These are phyloP conservation scores for Alternaria hordeiaustralica DNA, from an alignment of 2,329 filamentous ascomycete genomes.

Conservation along the genomic window DNA sequence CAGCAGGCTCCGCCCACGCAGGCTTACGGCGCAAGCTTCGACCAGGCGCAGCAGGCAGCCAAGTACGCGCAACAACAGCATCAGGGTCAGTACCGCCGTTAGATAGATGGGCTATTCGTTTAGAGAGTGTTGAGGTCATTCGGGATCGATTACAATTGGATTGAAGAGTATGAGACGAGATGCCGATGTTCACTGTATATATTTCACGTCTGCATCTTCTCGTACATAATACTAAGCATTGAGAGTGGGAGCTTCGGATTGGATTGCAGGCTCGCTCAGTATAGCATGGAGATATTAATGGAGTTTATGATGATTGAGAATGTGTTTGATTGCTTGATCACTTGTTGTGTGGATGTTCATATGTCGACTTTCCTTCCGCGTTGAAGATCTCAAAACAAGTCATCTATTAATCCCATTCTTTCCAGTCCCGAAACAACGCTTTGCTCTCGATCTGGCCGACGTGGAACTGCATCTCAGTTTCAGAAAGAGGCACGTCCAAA, in stretches of 20 bases:
- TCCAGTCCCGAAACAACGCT: too few relatives aligned
- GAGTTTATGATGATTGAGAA: background rate
- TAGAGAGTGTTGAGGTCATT: background rate
- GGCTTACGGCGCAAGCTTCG: conserved; percentile 13
- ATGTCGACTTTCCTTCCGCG: too few relatives aligned
- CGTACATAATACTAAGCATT: conserved; percentile 1
- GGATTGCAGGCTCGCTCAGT: background rate
- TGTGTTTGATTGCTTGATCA: background rate
- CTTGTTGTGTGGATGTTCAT: too few relatives aligned
- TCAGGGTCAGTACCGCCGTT: conserved; percentile 10
- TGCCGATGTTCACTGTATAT: conserved; percentile 9
- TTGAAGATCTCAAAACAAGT: too few relatives aligned
- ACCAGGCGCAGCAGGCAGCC: conserved; percentile 11
- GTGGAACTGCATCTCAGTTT: background rate
- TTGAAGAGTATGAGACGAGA: background rate
- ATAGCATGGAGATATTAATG: background rate
- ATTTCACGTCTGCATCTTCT: conserved; percentile 5
- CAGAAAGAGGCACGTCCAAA: background rate
- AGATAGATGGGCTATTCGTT: background rate
- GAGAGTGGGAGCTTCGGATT: background rate
- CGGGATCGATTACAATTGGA: background rate
- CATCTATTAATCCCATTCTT: too few relatives aligned
- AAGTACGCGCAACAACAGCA: conserved; percentile 8
- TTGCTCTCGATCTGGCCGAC: background rate
- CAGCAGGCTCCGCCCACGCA: conserved; percentile 9